A percentile compares a stretch with the other conserved stretches of the same genome.
phyloP scores from a whole-genome alignment of 1,139 yeast genomes.

The Keqinozyma sinolaborantium region DNA sequence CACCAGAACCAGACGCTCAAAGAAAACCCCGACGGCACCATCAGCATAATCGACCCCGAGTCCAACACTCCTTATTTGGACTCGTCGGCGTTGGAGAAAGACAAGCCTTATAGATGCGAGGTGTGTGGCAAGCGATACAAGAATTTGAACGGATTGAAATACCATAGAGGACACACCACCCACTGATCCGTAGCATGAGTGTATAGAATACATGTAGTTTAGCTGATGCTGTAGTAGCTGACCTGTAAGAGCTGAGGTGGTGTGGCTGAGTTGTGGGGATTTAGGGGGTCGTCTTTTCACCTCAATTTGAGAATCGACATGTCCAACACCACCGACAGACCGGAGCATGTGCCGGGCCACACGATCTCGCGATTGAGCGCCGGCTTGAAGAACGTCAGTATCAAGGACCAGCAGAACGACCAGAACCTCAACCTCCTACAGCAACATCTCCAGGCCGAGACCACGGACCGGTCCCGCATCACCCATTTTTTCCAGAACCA shows the following conservation, averaged over 20 bases:
- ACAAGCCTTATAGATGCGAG: slow-evolving; percentile 97
- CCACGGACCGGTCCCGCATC: slow-evolving; percentile 49
- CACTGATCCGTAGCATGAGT: slow-evolving; percentile 44
- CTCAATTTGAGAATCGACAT: too few relatives aligned
- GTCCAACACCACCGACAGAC: too few relatives aligned
- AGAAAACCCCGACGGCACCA: slow-evolving; percentile 90
- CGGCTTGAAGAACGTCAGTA: slow-evolving; percentile 44
- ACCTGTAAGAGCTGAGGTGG: too few relatives aligned
- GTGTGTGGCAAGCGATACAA: slow-evolving; percentile 97
- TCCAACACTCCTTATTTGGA: slow-evolving; percentile 89
- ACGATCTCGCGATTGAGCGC: slow-evolving; percentile 48
- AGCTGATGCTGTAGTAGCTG: background rate
- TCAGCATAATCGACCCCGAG: slow-evolving; percentile 89
- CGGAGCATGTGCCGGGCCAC: slow-evolving; percentile 2
- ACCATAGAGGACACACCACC: slow-evolving; percentile 96
- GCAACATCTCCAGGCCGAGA: slow-evolving; percentile 38
- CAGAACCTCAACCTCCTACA: slow-evolving; percentile 38
- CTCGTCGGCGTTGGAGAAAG: slow-evolving; percentile 92
- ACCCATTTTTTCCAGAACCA: slow-evolving; percentile 73
- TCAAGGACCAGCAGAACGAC: slow-evolving; percentile 40
- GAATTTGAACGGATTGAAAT: slow-evolving; percentile 92
- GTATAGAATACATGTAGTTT: slow-evolving; percentile 5
- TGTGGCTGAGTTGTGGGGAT: too few relatives aligned
- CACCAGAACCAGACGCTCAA: slow-evolving; percentile 93
- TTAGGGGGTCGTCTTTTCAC: too few relatives aligned